Evolutionary conservation across 1,284 basidiomycete species (phyloP), one percentile per base, ranked within the genome.

Genomic region (Phylloboletellus chloephorus): DNA sequence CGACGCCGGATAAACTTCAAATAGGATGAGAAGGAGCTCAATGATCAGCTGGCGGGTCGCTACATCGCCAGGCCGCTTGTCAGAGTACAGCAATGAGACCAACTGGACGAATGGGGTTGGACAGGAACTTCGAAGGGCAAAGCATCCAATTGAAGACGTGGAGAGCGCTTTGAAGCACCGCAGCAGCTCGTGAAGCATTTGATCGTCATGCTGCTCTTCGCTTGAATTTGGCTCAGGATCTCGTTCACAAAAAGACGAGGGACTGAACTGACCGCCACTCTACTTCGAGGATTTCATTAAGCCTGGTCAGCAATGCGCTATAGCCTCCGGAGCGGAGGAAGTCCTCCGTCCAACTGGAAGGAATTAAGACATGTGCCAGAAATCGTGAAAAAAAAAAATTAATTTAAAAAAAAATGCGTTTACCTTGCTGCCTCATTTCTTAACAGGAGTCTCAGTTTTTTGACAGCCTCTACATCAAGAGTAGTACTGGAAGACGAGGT

Each of bases 161-260:
- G 85, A 82, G 2, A 99, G 71, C 0, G 89, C 95, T 61, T 96
- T 96, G 65, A 98, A 79, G 65, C 93, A 97, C 3, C 93, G 81
- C 20, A 98, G 69, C 0, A 98, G 69, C 61, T 98, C 95, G 53
- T 95, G 85, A 7, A 99, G 72, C 34, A 96, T 73, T 60, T 94
- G 83, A 60, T 98, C 96, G 57, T 97, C 95, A 53, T 96, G 94
- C 60, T 97, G 94, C 61, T 99, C 95, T 63, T 98, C 95, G 48
- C 93, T 92, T 52, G 3, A 43, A 36, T 32, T 16, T 19, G 29
- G 22, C 20, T 57, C 43, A 51, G 37, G 10, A 29, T 34, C 32
- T 40, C 52, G 35, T 44, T 32, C 24, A 13, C 32, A 28, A 33
- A 3, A 8, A 34, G 5, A 23, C 10, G 38, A 10, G 20, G 15